These are phyloP conservation scores for Cynanchum wilfordii DNA, from an alignment of 257 asterid species.

Conservation along the genomic window DNA sequence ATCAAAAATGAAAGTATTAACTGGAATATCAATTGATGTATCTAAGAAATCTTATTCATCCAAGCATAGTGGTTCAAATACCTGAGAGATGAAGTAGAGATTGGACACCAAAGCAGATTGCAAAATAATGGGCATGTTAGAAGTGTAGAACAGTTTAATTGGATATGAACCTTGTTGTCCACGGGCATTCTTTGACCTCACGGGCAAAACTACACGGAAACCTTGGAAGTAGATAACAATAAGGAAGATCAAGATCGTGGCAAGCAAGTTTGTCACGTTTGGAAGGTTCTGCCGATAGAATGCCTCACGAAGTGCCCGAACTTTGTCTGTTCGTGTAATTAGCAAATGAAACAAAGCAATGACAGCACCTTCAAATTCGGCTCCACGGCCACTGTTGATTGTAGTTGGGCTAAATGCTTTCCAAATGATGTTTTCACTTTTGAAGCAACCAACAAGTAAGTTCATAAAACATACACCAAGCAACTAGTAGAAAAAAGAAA, in stretches of 20 bases:
- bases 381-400: constrained; percentile 83
- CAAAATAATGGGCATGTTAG: constrained; percentile 81
- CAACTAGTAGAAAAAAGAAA: constrained; percentile 7
- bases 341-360: constrained; percentile 75
- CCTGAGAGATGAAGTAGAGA: constrained; percentile 84
- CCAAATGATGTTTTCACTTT: constrained; percentile 77
- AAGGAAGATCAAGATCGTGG: constrained; percentile 76
- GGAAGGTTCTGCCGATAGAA: constrained; percentile 93
- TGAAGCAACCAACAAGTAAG: constrained; percentile 9
- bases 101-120: constrained; percentile 86
- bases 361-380: constrained; percentile 88
- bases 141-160: constrained; percentile 80
- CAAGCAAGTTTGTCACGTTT: constrained; percentile 74
- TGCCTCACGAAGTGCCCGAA: constrained; percentile 78
- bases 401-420: constrained; percentile 88
- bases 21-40: too few species aligned
- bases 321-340: constrained; percentile 74
- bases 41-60: background rate
- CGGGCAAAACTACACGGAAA: constrained; percentile 82
- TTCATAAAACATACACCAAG: background rate
- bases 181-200: constrained; percentile 84
- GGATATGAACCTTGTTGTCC: constrained; percentile 93
- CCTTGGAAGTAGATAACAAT: constrained; percentile 90
- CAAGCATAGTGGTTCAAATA: constrained; percentile 16
- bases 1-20: background rate